These are phyloP conservation scores for Alternaria novae-zelandiae DNA, from an alignment of 2,329 filamentous ascomycete species.

Conservation along the genomic window DNA sequence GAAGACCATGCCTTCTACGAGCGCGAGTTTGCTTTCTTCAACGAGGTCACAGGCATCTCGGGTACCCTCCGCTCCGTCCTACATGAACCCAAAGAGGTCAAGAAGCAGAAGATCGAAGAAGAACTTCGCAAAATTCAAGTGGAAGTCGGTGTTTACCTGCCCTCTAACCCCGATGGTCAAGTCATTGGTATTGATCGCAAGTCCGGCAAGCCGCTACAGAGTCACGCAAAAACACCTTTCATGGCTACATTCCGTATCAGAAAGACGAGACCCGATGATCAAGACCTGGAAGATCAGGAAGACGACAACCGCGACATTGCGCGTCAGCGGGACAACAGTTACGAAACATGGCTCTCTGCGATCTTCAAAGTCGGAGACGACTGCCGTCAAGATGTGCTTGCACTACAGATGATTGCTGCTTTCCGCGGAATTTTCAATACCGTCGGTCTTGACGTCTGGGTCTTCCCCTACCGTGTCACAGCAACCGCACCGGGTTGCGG, in stretches of 20 bases:
- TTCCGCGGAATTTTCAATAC: constrained; percentile 97
- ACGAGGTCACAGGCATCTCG: constrained; percentile 93
- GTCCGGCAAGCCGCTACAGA: constrained; percentile 95
- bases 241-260: constrained; percentile 99
- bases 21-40: constrained; percentile 96
- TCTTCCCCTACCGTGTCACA: constrained; percentile 96
- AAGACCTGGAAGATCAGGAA: constrained; percentile 34
- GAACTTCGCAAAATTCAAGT: constrained; percentile 97
- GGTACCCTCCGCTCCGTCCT: constrained; percentile 95
- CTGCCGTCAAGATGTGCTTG: constrained; percentile 94
- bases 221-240: constrained; percentile 96
- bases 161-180: constrained; percentile 94
- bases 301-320: constrained; percentile 41
- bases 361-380: constrained; percentile 99
- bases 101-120: constrained; percentile 99
- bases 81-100: constrained; percentile 90
- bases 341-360: constrained; percentile 98
- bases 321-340: constrained; percentile 58
- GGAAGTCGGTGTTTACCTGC: constrained; percentile 95
- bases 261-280: constrained; percentile 67
- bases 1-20: constrained; percentile 88
- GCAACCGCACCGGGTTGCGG: constrained; percentile 96
- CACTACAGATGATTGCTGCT: constrained; percentile 95
- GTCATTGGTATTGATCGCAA: constrained; percentile 98
- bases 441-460: constrained; percentile 93